Conservation (phyloP, 306 rosid genomes). For the Castanea sativa region DNA sequence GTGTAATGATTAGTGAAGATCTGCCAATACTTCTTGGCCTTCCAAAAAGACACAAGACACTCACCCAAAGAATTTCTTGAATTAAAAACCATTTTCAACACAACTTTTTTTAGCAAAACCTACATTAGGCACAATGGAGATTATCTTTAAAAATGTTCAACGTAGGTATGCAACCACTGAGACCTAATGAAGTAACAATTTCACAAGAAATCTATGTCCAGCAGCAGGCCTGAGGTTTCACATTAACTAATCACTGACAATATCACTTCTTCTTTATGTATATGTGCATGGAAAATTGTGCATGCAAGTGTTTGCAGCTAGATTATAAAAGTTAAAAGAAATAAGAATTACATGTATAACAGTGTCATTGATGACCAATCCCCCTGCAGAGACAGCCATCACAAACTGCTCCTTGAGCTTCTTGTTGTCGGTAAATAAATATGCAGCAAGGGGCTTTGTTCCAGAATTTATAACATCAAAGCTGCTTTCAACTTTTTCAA, state of each 20-base stretch:
- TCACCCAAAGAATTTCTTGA: neutral
- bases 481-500: slow-evolving; percentile 78
- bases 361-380: slow-evolving; percentile 86
- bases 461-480: slow-evolving; percentile 72
- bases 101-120: neutral
- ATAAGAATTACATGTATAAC: slow-evolving; percentile 55
- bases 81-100: neutral
- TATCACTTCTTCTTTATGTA: neutral
- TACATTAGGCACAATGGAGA: neutral
- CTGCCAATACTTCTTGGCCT: neutral
- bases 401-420: slow-evolving; percentile 79
- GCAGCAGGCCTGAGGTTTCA: neutral
- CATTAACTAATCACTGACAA: neutral
- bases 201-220: neutral
- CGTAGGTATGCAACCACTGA: neutral
- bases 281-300: neutral
- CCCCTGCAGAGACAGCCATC: slow-evolving; percentile 72
- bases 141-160: neutral
- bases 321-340: slow-evolving; percentile 15
- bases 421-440: slow-evolving; percentile 73
- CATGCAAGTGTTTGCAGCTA: slow-evolving; percentile 2
- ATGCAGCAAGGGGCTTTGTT: slow-evolving; percentile 98
- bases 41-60: neutral
- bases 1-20: too few species aligned
- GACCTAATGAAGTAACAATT: neutral